Percentiles rank a stretch among this genome's conserved stretches.
These are phyloP conservation scores for Forsythia suspensa DNA, from an alignment of 257 asterid species.

Conservation along the genomic window DNA sequence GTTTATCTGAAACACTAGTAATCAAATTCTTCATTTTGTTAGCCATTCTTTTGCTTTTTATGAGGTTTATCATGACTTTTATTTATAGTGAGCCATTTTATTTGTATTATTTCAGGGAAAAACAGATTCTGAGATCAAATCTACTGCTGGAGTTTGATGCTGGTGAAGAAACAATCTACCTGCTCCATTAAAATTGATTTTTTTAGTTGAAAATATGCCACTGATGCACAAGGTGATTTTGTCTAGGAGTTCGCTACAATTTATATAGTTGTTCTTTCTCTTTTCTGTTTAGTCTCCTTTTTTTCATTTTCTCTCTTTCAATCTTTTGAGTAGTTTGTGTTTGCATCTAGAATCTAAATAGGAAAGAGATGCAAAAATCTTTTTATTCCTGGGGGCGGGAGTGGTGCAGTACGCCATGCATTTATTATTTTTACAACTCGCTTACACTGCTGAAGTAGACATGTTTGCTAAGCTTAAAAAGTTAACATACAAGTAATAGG, in stretches of 20 bases:
- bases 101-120: conserved; percentile 43
- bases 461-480: neutral
- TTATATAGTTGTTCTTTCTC: neutral
- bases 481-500: too few species aligned
- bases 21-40: neutral
- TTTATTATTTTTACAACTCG: neutral
- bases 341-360: neutral
- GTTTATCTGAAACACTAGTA: neutral
- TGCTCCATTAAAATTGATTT: conserved; percentile 9
- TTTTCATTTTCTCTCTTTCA: neutral
- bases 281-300: neutral
- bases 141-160: conserved; percentile 57
- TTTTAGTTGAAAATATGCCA: conserved; percentile 20
- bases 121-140: conserved; percentile 49
- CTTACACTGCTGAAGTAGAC: neutral
- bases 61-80: neutral
- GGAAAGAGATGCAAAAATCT: neutral
- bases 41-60: neutral
- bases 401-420: neutral
- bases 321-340: neutral
- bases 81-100: neutral
- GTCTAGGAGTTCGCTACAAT: neutral
- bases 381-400: neutral
- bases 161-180: conserved; percentile 6
- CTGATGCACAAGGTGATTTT: neutral